These are phyloP conservation scores for Lepraria neglecta DNA, from an alignment of 495 filamentous ascomycete species.

Conservation along the genomic window DNA sequence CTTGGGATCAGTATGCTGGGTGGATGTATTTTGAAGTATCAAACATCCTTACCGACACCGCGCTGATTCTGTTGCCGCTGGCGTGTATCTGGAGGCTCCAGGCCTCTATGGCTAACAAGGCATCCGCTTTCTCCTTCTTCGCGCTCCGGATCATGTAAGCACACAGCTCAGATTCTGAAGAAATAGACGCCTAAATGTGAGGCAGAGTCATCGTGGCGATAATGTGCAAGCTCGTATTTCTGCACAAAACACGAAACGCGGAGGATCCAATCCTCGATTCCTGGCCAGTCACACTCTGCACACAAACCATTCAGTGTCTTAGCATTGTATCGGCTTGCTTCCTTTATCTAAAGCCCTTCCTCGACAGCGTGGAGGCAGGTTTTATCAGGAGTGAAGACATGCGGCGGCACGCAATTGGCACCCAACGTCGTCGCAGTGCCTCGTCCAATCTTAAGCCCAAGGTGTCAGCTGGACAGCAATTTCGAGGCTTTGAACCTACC, in stretches of 20 bases:
- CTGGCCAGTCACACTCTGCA: slow-evolving; percentile 14
- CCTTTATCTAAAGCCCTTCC: slow-evolving; percentile 8
- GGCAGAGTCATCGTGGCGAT: slow-evolving; percentile 5
- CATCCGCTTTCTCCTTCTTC: slow-evolving; percentile 33
- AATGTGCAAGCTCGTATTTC: slow-evolving; percentile 3
- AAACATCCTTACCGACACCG: slow-evolving; percentile 41
- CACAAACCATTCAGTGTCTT: slow-evolving; percentile 12
- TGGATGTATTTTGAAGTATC: slow-evolving; percentile 38
- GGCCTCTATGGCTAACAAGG: slow-evolving; percentile 32
- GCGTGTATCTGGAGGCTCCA: slow-evolving; percentile 37
- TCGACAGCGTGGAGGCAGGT: slow-evolving; percentile 8
- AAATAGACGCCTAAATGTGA: neutral
- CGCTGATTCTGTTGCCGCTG: slow-evolving; percentile 36
- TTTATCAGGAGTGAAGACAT: slow-evolving; percentile 12
- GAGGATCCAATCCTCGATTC: slow-evolving; percentile 1
- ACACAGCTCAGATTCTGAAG: slow-evolving; percentile 3
- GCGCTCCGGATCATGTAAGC: slow-evolving; percentile 35
- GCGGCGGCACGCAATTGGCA: neutral
- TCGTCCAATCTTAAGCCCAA: neutral
- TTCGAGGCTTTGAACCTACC: neutral
- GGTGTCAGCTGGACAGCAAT: neutral
- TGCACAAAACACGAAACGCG: neutral
- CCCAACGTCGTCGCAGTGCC: neutral
- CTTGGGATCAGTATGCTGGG: slow-evolving; percentile 25
- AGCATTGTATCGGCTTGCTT: slow-evolving; percentile 12